Evolutionary conservation across 129 eudicot species (phyloP).

Genomic region (Tagetes erecta): DNA sequence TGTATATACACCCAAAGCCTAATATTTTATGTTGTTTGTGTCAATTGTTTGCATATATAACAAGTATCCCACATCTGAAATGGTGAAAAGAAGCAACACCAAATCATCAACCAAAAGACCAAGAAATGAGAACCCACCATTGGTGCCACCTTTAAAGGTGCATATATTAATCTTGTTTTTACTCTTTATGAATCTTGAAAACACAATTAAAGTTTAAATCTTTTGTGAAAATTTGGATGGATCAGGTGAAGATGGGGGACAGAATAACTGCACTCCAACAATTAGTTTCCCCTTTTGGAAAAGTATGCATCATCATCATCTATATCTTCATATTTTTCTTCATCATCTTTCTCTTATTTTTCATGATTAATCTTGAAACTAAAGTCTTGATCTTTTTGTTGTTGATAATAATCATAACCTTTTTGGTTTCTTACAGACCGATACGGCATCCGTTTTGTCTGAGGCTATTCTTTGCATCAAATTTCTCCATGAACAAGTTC

Average conservation of each 20-base stretch:
- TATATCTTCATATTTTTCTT: slow-evolving; percentile 19
- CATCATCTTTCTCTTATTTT: slow-evolving; percentile 23
- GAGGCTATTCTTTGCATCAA: slow-evolving; percentile 93
- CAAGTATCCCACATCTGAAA: slow-evolving; percentile 52
- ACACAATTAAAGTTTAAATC: slow-evolving; percentile 26
- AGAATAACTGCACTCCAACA: slow-evolving; percentile 99
- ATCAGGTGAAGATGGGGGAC: slow-evolving; percentile 99
- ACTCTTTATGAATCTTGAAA: slow-evolving; percentile 26
- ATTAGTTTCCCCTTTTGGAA: slow-evolving; percentile 99
- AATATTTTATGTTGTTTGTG: slow-evolving; percentile 30
- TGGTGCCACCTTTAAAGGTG: slow-evolving; percentile 91
- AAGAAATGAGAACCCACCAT: slow-evolving; percentile 76
- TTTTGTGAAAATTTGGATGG: slow-evolving; percentile 32
- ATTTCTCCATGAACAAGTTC: slow-evolving; percentile 94
- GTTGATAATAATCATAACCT: neutral
- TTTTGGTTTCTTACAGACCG: slow-evolving; percentile 61
- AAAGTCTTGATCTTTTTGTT: slow-evolving; percentile 20
- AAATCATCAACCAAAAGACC: slow-evolving; percentile 77
- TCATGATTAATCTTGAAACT: slow-evolving; percentile 33
- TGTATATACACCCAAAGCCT: slow-evolving; percentile 13
- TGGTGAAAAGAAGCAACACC: slow-evolving; percentile 45
- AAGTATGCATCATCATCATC: slow-evolving; percentile 56
- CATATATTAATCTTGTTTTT: slow-evolving; percentile 24
- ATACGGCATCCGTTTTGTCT: slow-evolving; percentile 98
- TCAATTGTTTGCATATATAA: slow-evolving; percentile 21